Evolutionary conservation across 2,329 filamentous ascomycete genomes (phyloP).

Genomic region (Talaromyces sp.): DNA sequence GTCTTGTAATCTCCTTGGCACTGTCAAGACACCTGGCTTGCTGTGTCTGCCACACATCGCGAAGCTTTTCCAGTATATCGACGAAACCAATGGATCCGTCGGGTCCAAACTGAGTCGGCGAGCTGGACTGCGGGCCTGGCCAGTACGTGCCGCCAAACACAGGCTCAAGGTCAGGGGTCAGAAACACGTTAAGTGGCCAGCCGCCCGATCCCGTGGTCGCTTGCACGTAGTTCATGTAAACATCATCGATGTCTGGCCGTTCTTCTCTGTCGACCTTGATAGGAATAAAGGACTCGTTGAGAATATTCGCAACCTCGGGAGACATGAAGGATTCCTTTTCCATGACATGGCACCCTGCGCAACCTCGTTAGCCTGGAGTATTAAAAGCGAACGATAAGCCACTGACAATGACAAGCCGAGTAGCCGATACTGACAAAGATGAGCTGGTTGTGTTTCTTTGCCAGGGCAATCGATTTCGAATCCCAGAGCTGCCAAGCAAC

Average conservation of each 20-base stretch:
- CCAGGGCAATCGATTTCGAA: conserved; percentile 68
- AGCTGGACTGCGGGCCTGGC: conserved; percentile 67
- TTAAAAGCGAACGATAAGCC: background rate
- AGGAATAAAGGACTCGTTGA: conserved; percentile 86
- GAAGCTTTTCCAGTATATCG: conserved; percentile 74
- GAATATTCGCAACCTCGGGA: conserved; percentile 68
- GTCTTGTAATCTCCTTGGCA: conserved; percentile 73
- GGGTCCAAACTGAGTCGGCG: conserved; percentile 32
- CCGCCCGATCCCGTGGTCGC: conserved; percentile 85
- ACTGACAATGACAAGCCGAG: conserved; percentile 87
- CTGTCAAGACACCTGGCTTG: conserved; percentile 77
- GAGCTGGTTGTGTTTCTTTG: conserved; percentile 76
- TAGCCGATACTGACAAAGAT: conserved; percentile 95
- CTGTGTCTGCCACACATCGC: conserved; percentile 73
- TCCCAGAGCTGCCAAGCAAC: conserved; percentile 92
- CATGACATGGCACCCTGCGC: conserved; percentile 78
- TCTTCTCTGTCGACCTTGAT: conserved; percentile 93
- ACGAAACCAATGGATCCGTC: conserved; percentile 72
- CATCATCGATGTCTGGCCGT: conserved; percentile 85
- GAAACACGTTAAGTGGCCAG: conserved; percentile 95
- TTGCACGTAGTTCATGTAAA: conserved; percentile 98
- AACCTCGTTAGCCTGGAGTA: background rate
- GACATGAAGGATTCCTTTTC: conserved; percentile 88
- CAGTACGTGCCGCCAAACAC: conserved; percentile 97
- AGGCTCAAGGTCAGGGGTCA: conserved; percentile 87